Evolutionary conservation across 2,329 filamentous ascomycete species (phyloP).

Genomic region (Penicillium freii): DNA sequence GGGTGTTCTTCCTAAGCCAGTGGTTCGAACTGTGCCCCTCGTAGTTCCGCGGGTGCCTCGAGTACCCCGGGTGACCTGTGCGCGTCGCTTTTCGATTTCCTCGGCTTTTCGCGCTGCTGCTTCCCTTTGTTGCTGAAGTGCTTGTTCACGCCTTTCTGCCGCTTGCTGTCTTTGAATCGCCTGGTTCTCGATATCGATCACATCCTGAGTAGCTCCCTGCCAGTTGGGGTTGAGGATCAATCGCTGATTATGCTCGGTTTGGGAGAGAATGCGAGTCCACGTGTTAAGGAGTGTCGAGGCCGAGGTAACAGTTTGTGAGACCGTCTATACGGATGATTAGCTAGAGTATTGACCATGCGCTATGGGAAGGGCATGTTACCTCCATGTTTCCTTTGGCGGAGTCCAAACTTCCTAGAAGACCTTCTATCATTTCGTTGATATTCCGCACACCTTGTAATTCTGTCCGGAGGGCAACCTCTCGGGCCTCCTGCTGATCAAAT

Average conservation of each 20-base stretch:
- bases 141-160: conserved; percentile 70
- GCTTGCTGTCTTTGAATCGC: conserved; percentile 70
- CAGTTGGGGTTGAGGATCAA: conserved; percentile 83
- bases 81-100: conserved; percentile 46
- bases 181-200: conserved; percentile 83
- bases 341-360: neutral
- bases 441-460: conserved; percentile 81
- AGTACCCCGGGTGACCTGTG: conserved; percentile 33
- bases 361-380: conserved; percentile 27
- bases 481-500: conserved; percentile 64
- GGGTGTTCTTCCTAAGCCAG: conserved; percentile 37
- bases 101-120: conserved; percentile 58
- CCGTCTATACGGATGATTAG: conserved; percentile 56
- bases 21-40: conserved; percentile 35
- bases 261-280: conserved; percentile 92
- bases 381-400: conserved; percentile 52
- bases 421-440: conserved; percentile 84
- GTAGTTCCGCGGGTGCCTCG: conserved; percentile 34
- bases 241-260: conserved; percentile 96
- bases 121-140: conserved; percentile 75
- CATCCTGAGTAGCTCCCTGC: conserved; percentile 83
- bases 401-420: conserved; percentile 46
- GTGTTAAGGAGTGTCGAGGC: conserved; percentile 88
- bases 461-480: conserved; percentile 70
- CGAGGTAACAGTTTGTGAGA: conserved; percentile 79